A percentile compares a stretch with the other conserved stretches of the same genome.
Evolutionary conservation across 2,329 filamentous ascomycete genomes (phyloP).

Genomic region (Cladophialophora bantiana): DNA sequence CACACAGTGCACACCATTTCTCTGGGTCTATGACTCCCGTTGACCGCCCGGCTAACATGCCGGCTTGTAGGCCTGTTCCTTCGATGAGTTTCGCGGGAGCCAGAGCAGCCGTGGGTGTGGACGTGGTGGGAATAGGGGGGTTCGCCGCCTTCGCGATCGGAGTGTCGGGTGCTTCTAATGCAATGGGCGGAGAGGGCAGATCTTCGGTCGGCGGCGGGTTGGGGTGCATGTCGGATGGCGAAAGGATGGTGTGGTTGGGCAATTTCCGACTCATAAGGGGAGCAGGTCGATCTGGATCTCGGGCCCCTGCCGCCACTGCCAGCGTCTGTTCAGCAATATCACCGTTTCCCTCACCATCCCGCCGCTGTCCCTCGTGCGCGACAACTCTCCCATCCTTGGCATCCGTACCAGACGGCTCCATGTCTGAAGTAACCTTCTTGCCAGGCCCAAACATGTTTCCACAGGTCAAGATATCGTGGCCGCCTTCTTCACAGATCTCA

Average conservation of each 20-base stretch:
- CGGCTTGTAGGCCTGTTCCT: constrained; percentile 51
- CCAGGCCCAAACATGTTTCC: constrained; percentile 75
- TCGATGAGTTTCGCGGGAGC: constrained; percentile 44
- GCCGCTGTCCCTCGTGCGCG: not conserved
- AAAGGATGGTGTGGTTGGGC: constrained; percentile 23
- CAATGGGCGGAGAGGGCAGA: constrained; percentile 19
- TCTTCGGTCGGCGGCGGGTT: constrained; percentile 20
- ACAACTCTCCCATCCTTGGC: not conserved
- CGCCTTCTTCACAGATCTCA: constrained; percentile 90
- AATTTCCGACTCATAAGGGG: constrained; percentile 36
- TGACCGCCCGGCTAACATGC: constrained; percentile 77
- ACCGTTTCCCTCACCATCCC: not conserved
- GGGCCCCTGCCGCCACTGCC: not conserved
- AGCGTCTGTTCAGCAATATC: constrained; percentile 1
- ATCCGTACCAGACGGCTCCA: not conserved
- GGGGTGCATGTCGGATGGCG: constrained; percentile 1
- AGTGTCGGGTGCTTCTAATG: not conserved
- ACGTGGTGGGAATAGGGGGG: constrained; percentile 24
- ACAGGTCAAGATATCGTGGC: constrained; percentile 93
- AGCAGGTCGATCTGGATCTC: constrained; percentile 32
- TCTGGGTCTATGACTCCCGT: constrained; percentile 78
- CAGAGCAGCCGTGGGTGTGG: constrained; percentile 27
- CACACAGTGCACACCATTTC: constrained; percentile 97
- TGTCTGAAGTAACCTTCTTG: constrained; percentile 13
- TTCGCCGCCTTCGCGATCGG: constrained; percentile 1